phyloP scores from a whole-genome alignment of 2,329 filamentous ascomycete species.

The Sarocladium oryzae region DNA sequence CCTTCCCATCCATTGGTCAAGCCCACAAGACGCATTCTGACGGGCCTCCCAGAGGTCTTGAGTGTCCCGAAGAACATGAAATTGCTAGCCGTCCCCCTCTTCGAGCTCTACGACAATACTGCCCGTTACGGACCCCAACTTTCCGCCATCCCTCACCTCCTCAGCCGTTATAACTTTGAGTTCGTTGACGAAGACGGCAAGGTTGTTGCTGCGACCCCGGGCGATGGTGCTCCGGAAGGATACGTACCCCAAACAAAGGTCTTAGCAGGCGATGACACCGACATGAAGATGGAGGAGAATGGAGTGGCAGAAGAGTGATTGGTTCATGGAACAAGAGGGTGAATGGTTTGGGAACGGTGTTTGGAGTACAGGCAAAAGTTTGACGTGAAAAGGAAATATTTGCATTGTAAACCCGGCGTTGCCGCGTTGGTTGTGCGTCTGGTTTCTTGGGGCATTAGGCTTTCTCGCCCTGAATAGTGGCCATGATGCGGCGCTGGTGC shows the following conservation, averaged over 20 bases:
- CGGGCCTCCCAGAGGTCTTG: slow-evolving; percentile 62
- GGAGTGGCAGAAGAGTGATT: slow-evolving; percentile 17
- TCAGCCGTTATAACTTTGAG: slow-evolving; percentile 95
- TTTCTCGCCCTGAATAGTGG: slow-evolving; percentile 89
- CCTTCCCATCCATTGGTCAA: slow-evolving; percentile 7
- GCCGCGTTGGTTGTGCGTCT: not conserved
- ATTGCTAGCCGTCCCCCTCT: slow-evolving; percentile 88
- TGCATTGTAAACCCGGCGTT: slow-evolving; percentile 11
- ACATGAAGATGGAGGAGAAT: slow-evolving; percentile 49
- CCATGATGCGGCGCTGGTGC: slow-evolving; percentile 77
- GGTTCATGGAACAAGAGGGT: slow-evolving; percentile 14
- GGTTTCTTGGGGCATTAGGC: slow-evolving; percentile 19
- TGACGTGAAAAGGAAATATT: slow-evolving; percentile 6
- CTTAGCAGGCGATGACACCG: slow-evolving; percentile 54
- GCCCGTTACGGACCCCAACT: slow-evolving; percentile 91
- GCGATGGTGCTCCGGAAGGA: slow-evolving; percentile 51
- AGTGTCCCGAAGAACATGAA: slow-evolving; percentile 99
- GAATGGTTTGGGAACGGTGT: slow-evolving; percentile 29
- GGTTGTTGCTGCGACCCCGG: slow-evolving; percentile 78
- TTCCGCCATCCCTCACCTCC: slow-evolving; percentile 88
- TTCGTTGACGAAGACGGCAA: slow-evolving; percentile 92
- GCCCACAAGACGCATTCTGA: not conserved
- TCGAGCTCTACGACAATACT: slow-evolving; percentile 97
- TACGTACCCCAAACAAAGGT: slow-evolving; percentile 60
- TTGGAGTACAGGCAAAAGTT: slow-evolving; percentile 19